Base-by-base conservation (phyloP, 441 rosid genomes). In the Gossypium gossypioides region DNA sequence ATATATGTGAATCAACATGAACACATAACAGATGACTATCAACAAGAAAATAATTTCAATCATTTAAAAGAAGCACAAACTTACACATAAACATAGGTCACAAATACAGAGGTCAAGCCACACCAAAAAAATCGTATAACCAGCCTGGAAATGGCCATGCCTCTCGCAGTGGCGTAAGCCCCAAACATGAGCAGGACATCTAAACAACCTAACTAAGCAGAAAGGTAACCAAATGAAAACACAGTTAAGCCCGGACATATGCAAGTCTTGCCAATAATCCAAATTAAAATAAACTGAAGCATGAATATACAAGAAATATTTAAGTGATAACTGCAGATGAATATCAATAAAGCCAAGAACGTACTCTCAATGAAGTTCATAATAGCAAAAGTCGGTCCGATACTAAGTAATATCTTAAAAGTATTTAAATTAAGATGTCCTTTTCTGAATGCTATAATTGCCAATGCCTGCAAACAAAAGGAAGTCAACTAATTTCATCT, bases 101-200 rank as follows among this genome's bases (percentile, higher is more conserved):
- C 87, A 75, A 85, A 83, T 69, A 67, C 97, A 46, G 99, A 87
- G 75, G 80, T 81, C 87, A 82, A 77, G 67, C 89, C 97, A 83
- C 89, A 84, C 98, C 98, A 96, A 77, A 93, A 84, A 77, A 96
- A 93, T 79, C 86, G 84, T 77, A 96, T 93, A 78, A 96, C 85
- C 71, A 96, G 84, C 83, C 98, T 88, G 52, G 99, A 93, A 79
- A 96, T 88, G 72, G 99, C 99, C 99, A 96, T 93, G 86, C 92
- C 99, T 84, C 98, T 87, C 13, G 97, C 88, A 32, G 94, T 86
- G 69, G 86, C 76, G 82, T 96, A 96, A 40, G 99, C 98, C 71
- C 99, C 99, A 81, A 81, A 92, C 91, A 86, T 93, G 76, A 96
- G 97, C 75, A 96, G 71, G 69, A 92, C 95, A 82, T 96, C 99